Percentiles rank a stretch among this genome's conserved stretches.
phyloP scores from a whole-genome alignment of 352 stramenopile species.

The Globisporangium solare region DNA sequence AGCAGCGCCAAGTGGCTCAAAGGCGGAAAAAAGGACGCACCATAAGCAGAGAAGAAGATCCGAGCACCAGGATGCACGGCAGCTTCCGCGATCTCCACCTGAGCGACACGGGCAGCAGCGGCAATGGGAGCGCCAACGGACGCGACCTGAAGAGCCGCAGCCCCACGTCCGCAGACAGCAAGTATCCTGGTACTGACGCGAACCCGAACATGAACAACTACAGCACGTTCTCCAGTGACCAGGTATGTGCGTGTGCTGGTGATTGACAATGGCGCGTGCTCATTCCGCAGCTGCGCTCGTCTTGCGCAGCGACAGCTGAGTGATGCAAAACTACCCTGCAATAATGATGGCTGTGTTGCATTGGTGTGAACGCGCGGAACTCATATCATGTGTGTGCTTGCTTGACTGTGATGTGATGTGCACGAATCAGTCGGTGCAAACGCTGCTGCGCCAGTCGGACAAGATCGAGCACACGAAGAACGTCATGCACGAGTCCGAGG shows the following conservation, averaged over 20 bases:
- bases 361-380: too few species aligned
- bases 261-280: not conserved
- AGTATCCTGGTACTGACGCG: constrained; percentile 17
- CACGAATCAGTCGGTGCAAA: constrained; percentile 41
- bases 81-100: constrained; percentile 27
- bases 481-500: constrained; percentile 57
- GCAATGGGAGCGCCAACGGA: constrained; percentile 5
- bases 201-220: constrained; percentile 51
- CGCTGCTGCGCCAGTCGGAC: constrained; percentile 65
- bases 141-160: constrained; percentile 17
- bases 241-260: constrained; percentile 27
- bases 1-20: not conserved
- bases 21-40: not conserved
- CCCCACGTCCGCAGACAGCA: constrained; percentile 10
- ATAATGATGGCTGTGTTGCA: too few species aligned
- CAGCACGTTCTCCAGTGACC: constrained; percentile 59
- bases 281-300: too few species aligned
- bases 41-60: not conserved
- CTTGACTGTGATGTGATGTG: not conserved
- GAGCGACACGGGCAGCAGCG: constrained; percentile 5
- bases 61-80: constrained; percentile 24
- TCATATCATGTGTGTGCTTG: too few species aligned
- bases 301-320: too few species aligned
- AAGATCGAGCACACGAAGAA: constrained; percentile 68
- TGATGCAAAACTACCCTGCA: not conserved